A percentile compares a stretch with the other conserved stretches of the same genome.
These are phyloP conservation scores for Trichosporon coremiiforme DNA, from an alignment of 1,284 basidiomycete species.

Conservation along the genomic window DNA sequence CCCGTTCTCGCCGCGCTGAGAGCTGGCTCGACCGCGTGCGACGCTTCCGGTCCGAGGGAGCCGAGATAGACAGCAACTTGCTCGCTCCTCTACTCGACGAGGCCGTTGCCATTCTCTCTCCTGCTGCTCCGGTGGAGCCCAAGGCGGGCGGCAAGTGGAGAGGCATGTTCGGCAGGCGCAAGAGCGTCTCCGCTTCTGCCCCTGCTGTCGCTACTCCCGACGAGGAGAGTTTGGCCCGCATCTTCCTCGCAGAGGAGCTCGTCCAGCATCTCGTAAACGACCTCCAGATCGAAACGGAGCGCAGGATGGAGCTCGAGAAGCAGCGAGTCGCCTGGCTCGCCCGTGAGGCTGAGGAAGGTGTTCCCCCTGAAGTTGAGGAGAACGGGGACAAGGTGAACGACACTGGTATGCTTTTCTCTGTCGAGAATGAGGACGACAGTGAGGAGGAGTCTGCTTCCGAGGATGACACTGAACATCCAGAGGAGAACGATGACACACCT, in stretches of 20 bases:
- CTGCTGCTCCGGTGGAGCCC: constrained; percentile 8
- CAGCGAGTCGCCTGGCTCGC: constrained; percentile 54
- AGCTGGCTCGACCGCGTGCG: constrained; percentile 52
- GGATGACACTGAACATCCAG: not conserved
- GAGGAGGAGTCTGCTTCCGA: constrained; percentile 11
- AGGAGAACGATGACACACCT: not conserved
- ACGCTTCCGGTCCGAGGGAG: constrained; percentile 34
- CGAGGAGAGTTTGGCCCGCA: constrained; percentile 60
- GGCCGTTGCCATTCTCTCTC: constrained; percentile 70
- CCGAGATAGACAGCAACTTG: constrained; percentile 35
- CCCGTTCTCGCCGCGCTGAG: constrained; percentile 46
- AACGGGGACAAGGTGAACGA: constrained; percentile 13
- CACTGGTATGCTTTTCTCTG: constrained; percentile 16
- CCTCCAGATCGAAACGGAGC: constrained; percentile 66
- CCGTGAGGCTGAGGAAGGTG: constrained; percentile 45
- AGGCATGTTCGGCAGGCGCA: constrained; percentile 1
- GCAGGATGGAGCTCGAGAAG: constrained; percentile 63
- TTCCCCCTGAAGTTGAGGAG: constrained; percentile 28
- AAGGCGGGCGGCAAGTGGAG: constrained; percentile 17
- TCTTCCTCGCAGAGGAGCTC: constrained; percentile 65
- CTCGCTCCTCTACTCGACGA: constrained; percentile 55
- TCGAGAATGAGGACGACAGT: constrained; percentile 17
- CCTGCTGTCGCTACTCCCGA: constrained; percentile 24
- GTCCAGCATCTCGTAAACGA: constrained; percentile 67
- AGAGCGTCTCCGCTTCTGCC: constrained; percentile 18